Evolutionary conservation across 192 early-diverging fungal species (phyloP).

Genomic region (Coemansia aciculifera): DNA sequence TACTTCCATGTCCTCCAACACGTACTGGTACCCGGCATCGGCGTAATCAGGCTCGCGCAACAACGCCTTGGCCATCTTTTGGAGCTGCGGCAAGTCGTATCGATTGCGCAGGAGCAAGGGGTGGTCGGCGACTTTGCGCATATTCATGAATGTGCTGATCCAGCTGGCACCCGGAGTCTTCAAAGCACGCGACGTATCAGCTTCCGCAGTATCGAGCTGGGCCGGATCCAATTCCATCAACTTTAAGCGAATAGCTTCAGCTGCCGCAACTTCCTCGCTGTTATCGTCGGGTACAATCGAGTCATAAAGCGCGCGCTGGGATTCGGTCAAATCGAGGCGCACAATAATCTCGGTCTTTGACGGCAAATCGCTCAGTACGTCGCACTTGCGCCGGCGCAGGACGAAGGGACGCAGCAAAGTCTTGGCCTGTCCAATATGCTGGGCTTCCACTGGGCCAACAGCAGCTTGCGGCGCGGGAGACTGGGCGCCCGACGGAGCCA

Average conservation of each 20-base stretch:
- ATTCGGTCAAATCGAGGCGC: slow-evolving; percentile 50
- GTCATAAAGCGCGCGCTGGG: slow-evolving; percentile 61
- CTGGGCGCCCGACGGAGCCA: slow-evolving; percentile 33
- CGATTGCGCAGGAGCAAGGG: slow-evolving; percentile 72
- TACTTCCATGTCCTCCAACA: slow-evolving; percentile 83
- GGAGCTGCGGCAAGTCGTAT: slow-evolving; percentile 60
- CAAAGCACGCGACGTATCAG: neutral
- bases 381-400: slow-evolving; percentile 74
- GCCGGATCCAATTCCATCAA: slow-evolving; percentile 29
- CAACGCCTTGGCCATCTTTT: slow-evolving; percentile 68
- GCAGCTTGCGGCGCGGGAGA: slow-evolving; percentile 20
- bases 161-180: slow-evolving; percentile 21
- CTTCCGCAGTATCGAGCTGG: slow-evolving; percentile 13
- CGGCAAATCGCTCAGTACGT: slow-evolving; percentile 69
- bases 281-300: slow-evolving; percentile 36
- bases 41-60: slow-evolving; percentile 72
- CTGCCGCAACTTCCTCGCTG: slow-evolving; percentile 6
- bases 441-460: slow-evolving; percentile 39
- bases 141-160: slow-evolving; percentile 71
- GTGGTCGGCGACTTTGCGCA: slow-evolving; percentile 85
- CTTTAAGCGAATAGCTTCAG: slow-evolving; percentile 13
- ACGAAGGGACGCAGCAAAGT: slow-evolving; percentile 89
- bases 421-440: slow-evolving; percentile 76
- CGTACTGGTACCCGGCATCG: slow-evolving; percentile 70
- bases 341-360: slow-evolving; percentile 60